Evolutionary conservation across 2,329 filamentous ascomycete species (phyloP).

Genomic region (Chaetomium olivaceum): DNA sequence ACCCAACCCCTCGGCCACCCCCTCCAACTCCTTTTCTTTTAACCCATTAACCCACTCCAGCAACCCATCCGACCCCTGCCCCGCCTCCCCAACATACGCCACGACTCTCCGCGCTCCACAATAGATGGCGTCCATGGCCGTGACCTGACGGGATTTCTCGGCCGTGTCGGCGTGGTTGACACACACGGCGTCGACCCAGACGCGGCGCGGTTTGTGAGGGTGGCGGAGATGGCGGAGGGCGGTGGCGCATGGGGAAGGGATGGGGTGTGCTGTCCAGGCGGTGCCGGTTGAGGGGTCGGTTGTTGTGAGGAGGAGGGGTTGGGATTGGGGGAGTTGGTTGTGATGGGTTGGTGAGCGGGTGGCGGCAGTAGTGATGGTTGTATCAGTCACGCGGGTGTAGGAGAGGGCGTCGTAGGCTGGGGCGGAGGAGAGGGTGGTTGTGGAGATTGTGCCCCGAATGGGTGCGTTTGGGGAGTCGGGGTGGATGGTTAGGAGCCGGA

Average conservation of each 20-base stretch:
- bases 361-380: neutral
- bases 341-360: neutral
- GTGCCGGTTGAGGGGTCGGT: neutral
- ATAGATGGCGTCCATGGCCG: slow-evolving; percentile 5
- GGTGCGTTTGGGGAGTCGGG: neutral
- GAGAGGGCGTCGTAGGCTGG: slow-evolving; percentile 8
- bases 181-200: slow-evolving; percentile 9
- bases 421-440: neutral
- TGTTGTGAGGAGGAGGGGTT: neutral
- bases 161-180: neutral
- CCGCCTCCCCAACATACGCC: slow-evolving; percentile 1
- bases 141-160: neutral
- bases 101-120: slow-evolving; percentile 8
- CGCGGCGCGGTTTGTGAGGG: neutral
- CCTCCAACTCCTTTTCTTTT: neutral
- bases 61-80: neutral
- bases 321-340: neutral
- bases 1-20: neutral
- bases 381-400: neutral
- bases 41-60: slow-evolving; percentile 19
- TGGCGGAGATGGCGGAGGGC: neutral
- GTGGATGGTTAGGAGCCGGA: slow-evolving; percentile 9
- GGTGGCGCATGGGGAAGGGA: neutral
- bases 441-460: neutral
- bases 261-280: neutral